Base-by-base conservation (phyloP, 495 filamentous ascomycete species). In the Daldinia bambusicola region DNA sequence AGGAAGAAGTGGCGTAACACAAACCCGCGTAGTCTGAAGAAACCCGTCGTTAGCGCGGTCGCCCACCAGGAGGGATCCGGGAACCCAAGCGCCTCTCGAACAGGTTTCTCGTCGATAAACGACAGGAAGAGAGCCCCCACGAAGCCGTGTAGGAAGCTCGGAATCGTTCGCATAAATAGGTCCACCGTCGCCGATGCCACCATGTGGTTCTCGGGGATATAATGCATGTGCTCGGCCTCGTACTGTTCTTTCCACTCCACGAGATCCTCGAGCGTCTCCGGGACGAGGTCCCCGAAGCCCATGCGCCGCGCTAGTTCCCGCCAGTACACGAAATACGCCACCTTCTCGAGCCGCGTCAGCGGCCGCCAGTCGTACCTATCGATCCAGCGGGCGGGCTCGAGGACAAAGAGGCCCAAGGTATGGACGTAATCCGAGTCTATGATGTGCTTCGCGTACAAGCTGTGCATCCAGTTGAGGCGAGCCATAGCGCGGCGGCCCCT, bases 381-480 rank as follows among this genome's bases (percentile, higher is more conserved):
- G 40, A 83, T 77, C 67, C 78, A 82, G 16, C 76, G 55, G 6
- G 72, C 40, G n/a, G 82, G 82, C 63, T 85, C 79, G 2, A 79
- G 74, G 20, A 80, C 78, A 37, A 84, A 83, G 4, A 84, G 72
- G 1, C 78, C 69, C 0, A 84, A 74, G 5, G 82, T 84, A 68
- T 84, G 81, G 31, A 84, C 74, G 66, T 80, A 80, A 64, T 84
- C 82, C 3, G 30, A 61, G 20, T 75, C 57, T 4, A 52, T 41
- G 68, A 83, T 83, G n/a, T 79, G 83, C 80, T 12, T 52, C 31
- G 59, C 52, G 74, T 91, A 88, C 12, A 79, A 77, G 10, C 77
- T 76, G 77, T 91, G 89, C 14, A 92, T 76, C 73, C 80, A 91
- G 69, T 89, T 89, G 66, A 89, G 88, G 32, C 88, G 82, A 12